These are phyloP conservation scores for Drosera capensis DNA, from an alignment of 148 eudicot species.

Conservation along the genomic window DNA sequence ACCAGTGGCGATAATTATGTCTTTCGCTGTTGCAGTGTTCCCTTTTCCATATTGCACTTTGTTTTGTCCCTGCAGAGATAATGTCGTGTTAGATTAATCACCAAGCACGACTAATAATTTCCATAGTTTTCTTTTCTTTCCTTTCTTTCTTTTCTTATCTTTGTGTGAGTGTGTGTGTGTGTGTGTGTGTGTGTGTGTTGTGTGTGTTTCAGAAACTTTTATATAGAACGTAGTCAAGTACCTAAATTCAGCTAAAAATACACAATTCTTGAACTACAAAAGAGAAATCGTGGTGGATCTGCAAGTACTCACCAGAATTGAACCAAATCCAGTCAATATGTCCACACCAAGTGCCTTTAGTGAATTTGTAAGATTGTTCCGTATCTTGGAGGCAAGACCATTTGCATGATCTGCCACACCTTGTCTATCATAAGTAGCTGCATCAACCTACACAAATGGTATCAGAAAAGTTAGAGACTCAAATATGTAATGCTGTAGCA, in stretches of 20 bases:
- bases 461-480: neutral
- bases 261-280: no score
- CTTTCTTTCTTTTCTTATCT: no score
- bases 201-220: no score
- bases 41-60: conserved; percentile 67
- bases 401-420: conserved; percentile 95
- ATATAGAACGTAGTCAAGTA: no score
- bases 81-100: no score
- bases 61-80: conserved; percentile 94
- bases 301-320: conserved; percentile 53
- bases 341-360: conserved; percentile 91
- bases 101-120: no score
- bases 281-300: no score
- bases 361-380: conserved; percentile 77
- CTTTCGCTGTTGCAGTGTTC: conserved; percentile 67
- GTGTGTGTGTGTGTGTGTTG: no score
- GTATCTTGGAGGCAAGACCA: conserved; percentile 83
- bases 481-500: conserved; percentile 2
- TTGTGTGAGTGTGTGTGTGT: no score
- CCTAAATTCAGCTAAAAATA: no score
- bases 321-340: conserved; percentile 85
- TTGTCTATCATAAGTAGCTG: conserved; percentile 94
- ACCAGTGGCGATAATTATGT: conserved; percentile 94
- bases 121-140: no score
- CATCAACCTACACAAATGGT: conserved; percentile 54